Percentiles rank a stretch among this genome's conserved stretches.
Evolutionary conservation across 2,329 filamentous ascomycete species (phyloP).

Genomic region (Gyromitra esculenta): DNA sequence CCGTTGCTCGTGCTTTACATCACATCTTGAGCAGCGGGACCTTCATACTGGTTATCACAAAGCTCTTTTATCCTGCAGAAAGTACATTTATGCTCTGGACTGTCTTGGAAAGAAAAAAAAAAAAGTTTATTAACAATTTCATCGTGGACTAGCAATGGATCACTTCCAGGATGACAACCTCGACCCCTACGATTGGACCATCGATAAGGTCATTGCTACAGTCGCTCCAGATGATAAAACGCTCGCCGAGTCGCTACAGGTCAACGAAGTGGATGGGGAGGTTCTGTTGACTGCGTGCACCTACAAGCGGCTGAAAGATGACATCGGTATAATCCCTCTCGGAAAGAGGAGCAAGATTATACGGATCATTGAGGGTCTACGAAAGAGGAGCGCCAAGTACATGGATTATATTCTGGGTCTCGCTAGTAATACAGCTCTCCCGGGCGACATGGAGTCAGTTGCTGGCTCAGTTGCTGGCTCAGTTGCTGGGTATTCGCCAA

Average conservation of each 20-base stretch:
- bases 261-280: slow-evolving; percentile 48
- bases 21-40: slow-evolving; percentile 17
- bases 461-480: background rate
- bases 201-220: slow-evolving; percentile 21
- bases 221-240: slow-evolving; percentile 10
- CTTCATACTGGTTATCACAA: background rate
- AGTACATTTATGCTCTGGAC: background rate
- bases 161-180: background rate
- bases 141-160: background rate
- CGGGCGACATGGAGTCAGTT: slow-evolving; percentile 11
- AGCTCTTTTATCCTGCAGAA: background rate
- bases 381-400: slow-evolving; percentile 35
- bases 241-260: slow-evolving; percentile 29
- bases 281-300: slow-evolving; percentile 46
- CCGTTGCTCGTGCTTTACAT: slow-evolving; percentile 11
- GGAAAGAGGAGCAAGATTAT: slow-evolving; percentile 49
- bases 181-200: slow-evolving; percentile 50
- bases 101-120: background rate
- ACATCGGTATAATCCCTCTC: slow-evolving; percentile 46
- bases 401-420: slow-evolving; percentile 19
- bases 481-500: background rate
- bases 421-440: slow-evolving; percentile 33
- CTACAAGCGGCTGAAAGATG: slow-evolving; percentile 44
- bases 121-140: background rate
- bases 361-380: slow-evolving; percentile 26